Conservation (phyloP, 2,329 filamentous ascomycete genomes). For the Cladosporium velox region DNA sequence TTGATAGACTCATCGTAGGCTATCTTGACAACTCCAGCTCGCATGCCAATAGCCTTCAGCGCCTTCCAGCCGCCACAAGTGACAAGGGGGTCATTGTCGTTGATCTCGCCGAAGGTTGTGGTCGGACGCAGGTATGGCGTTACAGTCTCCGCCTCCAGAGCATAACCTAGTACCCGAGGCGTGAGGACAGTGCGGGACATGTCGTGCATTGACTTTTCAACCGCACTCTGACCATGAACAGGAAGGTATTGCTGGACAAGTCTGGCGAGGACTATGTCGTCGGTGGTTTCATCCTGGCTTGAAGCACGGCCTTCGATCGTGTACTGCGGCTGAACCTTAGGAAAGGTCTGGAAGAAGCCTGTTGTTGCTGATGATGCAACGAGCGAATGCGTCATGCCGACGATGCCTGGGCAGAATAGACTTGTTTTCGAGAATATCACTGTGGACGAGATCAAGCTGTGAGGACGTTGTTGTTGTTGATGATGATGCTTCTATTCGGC, state of each 20-base stretch:
- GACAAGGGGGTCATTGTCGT: not conserved
- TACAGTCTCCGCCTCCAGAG: not conserved
- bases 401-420: not conserved
- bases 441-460: not conserved
- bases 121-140: not conserved
- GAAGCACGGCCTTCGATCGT: not conserved
- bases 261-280: not conserved
- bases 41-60: not conserved
- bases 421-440: not conserved
- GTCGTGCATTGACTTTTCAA: slow-evolving; percentile 25
- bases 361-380: not conserved
- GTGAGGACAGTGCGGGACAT: not conserved
- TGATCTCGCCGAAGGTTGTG: not conserved
- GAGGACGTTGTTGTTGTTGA: not conserved
- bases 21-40: not conserved
- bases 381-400: not conserved
- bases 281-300: not conserved
- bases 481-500: not conserved
- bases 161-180: not conserved
- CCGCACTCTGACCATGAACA: not conserved
- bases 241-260: not conserved
- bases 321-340: not conserved
- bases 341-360: not conserved
- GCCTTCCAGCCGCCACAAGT: not conserved
- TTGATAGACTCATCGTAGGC: slow-evolving; percentile 22